Evolutionary conservation across 2,329 filamentous ascomycete species (phyloP).

Genomic region (Ophiostoma novo-ulmi): DNA sequence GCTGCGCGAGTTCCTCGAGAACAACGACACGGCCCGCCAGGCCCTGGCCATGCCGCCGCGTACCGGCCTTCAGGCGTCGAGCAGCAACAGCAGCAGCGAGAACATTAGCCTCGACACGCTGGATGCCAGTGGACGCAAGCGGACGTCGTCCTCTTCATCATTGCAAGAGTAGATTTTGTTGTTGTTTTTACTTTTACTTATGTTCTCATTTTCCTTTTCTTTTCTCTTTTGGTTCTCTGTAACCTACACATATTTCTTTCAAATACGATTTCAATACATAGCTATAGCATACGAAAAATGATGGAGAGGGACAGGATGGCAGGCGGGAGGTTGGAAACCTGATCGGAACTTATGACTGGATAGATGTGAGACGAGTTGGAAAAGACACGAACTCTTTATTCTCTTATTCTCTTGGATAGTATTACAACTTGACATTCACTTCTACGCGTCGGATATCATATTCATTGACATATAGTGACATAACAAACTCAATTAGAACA

Average conservation of each 20-base stretch:
- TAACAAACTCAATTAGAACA: not conserved
- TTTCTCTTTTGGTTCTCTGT: not conserved
- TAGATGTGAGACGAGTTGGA: not conserved
- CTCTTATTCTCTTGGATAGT: not conserved
- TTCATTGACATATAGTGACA: not conserved
- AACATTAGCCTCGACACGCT: constrained; percentile 55
- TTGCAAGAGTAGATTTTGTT: constrained; percentile 40
- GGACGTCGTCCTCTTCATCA: constrained; percentile 32
- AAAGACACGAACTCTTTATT: not conserved
- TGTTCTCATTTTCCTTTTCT: not conserved
- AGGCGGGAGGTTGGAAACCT: not conserved
- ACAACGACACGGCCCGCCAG: constrained; percentile 76
- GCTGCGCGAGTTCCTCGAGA: constrained; percentile 82
- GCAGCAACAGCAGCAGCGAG: constrained; percentile 35
- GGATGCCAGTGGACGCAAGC: constrained; percentile 55
- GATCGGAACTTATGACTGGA: constrained; percentile 11
- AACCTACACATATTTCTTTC: not conserved
- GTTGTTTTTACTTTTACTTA: not conserved
- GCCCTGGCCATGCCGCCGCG: constrained; percentile 68
- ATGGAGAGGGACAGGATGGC: not conserved
- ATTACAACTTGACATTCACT: not conserved
- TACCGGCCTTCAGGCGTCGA: constrained; percentile 25
- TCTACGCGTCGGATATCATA: not conserved
- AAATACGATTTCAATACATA: constrained; percentile 2
- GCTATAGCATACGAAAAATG: constrained; percentile 5